phyloP scores from a whole-genome alignment of 768 basidiomycete species.

The Porpolomopsis calyptriformis region DNA sequence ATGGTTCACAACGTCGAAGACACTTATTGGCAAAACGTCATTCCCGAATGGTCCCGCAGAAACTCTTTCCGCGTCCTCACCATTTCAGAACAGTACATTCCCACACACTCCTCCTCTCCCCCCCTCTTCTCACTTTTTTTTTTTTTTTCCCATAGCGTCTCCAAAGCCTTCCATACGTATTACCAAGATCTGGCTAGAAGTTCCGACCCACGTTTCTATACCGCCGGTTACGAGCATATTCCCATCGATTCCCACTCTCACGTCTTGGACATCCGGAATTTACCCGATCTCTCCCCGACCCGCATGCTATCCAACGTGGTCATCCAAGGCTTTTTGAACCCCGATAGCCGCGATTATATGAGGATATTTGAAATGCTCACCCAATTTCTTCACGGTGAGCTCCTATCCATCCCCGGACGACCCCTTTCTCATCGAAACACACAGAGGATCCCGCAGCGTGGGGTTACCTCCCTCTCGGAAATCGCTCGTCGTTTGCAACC shows the following conservation, averaged over 20 bases:
- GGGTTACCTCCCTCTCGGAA: conserved; percentile 25
- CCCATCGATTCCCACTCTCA: conserved; percentile 28
- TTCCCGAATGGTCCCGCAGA: conserved; percentile 27
- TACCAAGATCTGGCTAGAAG: conserved; percentile 24
- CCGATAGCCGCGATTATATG: conserved; percentile 26
- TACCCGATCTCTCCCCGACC: conserved; percentile 14
- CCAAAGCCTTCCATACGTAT: conserved; percentile 18
- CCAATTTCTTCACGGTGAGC: conserved; percentile 22
- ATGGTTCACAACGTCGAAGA: conserved; percentile 29
- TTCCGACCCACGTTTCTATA: conserved; percentile 17
- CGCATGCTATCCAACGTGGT: conserved; percentile 28
- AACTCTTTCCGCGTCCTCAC: conserved; percentile 28
- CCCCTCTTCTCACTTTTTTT: conserved; percentile 1
- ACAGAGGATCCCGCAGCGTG: conserved; percentile 25
- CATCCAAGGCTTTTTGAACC: conserved; percentile 29
- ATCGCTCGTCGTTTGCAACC: conserved; percentile 13
- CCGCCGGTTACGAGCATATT: conserved; percentile 25
- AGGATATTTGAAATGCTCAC: conserved; percentile 26
- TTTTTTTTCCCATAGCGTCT: conserved; percentile 17
- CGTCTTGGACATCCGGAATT: conserved; percentile 22
- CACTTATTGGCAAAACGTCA: conserved; percentile 21
- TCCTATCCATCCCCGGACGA: neutral
- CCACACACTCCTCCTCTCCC: neutral
- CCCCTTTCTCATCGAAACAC: neutral
- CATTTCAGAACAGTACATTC: conserved; percentile 30